Evolutionary conservation across 768 basidiomycete species (phyloP).

Genomic region (Hericium erinaceus): DNA sequence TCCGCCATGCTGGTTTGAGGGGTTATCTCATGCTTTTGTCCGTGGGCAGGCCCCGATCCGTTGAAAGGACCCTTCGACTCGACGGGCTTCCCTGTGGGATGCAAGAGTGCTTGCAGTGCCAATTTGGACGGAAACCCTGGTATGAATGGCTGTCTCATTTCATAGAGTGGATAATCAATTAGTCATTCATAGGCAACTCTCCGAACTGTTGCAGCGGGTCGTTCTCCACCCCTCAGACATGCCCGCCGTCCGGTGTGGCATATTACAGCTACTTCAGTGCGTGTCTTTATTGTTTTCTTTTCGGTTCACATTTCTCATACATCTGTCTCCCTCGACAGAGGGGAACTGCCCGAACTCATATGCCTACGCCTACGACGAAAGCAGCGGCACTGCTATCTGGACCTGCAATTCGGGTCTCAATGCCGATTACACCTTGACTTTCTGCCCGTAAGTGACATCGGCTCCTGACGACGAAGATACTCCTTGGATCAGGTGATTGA

Average conservation of each 20-base stretch:
- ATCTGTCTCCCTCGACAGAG: constrained; percentile 18
- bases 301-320: background rate
- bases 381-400: constrained; percentile 42
- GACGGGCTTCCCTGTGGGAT: constrained; percentile 48
- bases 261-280: constrained; percentile 9
- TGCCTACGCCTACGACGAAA: constrained; percentile 49
- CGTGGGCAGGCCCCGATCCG: constrained; percentile 34
- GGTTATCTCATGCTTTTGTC: background rate
- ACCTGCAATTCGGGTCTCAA: constrained; percentile 31
- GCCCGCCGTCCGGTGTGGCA: constrained; percentile 23
- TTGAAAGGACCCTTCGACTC: constrained; percentile 46
- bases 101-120: constrained; percentile 47
- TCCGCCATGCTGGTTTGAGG: too few species aligned
- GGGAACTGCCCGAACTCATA: constrained; percentile 37
- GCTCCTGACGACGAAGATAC: too few species aligned
- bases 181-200: constrained; percentile 22
- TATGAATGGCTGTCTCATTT: constrained; percentile 6
- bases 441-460: constrained; percentile 18
- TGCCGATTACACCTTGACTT: constrained; percentile 22
- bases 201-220: constrained; percentile 27
- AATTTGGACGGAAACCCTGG: constrained; percentile 26
- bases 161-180: background rate
- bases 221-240: constrained; percentile 26
- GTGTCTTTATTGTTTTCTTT: background rate
- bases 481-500: too few species aligned